Percentiles rank a stretch among this genome's conserved stretches.
phyloP scores from a whole-genome alignment of 306 rosid species.

The Prunus mira region DNA sequence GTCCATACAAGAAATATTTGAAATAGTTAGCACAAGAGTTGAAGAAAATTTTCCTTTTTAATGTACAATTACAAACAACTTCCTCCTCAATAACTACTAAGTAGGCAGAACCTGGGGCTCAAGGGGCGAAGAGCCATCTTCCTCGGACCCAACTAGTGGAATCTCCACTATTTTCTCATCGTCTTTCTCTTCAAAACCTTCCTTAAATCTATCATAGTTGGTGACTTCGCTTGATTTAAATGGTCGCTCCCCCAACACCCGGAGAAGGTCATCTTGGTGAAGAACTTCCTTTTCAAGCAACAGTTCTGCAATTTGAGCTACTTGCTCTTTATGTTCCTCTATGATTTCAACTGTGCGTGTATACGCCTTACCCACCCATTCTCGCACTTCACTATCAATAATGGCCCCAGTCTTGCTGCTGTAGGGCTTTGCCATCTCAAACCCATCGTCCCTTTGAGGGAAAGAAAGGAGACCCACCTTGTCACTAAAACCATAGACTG shows the following conservation, averaged over 20 bases:
- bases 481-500: conserved; percentile 86
- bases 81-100: conserved; percentile 17
- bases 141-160: conserved; percentile 38
- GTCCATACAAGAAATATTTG: conserved; percentile 23
- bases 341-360: conserved; percentile 50
- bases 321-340: conserved; percentile 72
- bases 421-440: conserved; percentile 76
- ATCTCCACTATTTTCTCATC: conserved; percentile 44
- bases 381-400: conserved; percentile 82
- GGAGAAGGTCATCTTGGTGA: conserved; percentile 74
- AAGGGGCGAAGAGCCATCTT: conserved; percentile 54
- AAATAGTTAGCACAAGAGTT: neutral
- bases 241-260: conserved; percentile 73
- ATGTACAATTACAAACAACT: conserved; percentile 46
- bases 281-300: conserved; percentile 96
- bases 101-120: conserved; percentile 83
- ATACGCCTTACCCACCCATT: conserved; percentile 79
- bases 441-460: conserved; percentile 64
- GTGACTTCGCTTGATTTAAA: conserved; percentile 49
- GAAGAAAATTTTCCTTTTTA: conserved; percentile 5
- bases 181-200: conserved; percentile 53
- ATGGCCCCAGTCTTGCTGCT: conserved; percentile 80
- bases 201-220: conserved; percentile 68
- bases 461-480: conserved; percentile 95
- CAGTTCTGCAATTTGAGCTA: conserved; percentile 78